Base-by-base conservation (phyloP, 139 green algal species). In the Marvania coccoides region DNA sequence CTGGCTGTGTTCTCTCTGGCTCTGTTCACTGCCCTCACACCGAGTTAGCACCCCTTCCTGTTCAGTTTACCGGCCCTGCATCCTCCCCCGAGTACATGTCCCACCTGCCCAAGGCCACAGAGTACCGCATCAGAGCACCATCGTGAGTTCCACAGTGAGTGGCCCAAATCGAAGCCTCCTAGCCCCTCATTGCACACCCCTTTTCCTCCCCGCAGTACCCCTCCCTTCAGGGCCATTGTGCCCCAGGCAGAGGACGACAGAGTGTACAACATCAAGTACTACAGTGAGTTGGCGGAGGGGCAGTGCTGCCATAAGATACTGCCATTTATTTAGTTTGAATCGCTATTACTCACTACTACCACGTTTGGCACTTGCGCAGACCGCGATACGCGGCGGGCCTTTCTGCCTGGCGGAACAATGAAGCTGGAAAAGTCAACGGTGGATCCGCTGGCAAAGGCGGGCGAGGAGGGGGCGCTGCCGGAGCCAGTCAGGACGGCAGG, bases 191-290 rank as follows among this genome's bases (percentile, higher is more conserved):
- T 15, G 3, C 35, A 5, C 0, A 42, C 7, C 2, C 31, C 15
- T 62, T 31, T 4, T 47, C 3, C 47, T 35, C 1, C 28, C 1
- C 34, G 58, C 85, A 92, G 86, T 34, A 84, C 73, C 2, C 77
- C 81, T 33, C 75, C 79, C 1, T 61, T 90, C 19, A 81, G 78
- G 9, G 68, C 85, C 2, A 54, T 63, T 7, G 45, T 93, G 5
- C 85, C 85, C 1, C 75, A 86, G n/a, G 78, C 86, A 31, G 63
- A 78, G 30, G 37, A 63, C 0, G 64, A 84, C 29, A 51, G 75
- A 2, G 72, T 93, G 1, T 93, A 89, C 61, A 78, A 93, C 72
- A 91, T 89, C 48, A 87, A 84, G 60, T 93, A 93, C 67, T 89
- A 82, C 24, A 51, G 81, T 90, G 48, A 60, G 72, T 64, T 46